phyloP scores from a whole-genome alignment of 305 asterid species.

The Andrographis paniculata region DNA sequence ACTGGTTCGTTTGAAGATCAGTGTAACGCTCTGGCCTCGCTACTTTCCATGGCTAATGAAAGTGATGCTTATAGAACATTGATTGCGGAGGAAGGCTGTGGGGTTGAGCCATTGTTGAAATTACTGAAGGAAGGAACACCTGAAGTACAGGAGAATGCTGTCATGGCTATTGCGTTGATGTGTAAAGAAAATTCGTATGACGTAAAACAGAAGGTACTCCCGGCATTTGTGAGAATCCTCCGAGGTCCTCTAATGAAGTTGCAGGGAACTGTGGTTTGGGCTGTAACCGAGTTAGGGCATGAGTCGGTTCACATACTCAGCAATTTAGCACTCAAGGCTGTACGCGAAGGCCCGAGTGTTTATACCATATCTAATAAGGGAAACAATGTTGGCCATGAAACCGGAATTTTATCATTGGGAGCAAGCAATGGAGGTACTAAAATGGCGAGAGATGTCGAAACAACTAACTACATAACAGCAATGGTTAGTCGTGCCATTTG shows the following conservation, averaged over 20 bases:
- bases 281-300: conserved; percentile 44
- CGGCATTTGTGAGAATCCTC: conserved; percentile 35
- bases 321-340: too few relatives aligned
- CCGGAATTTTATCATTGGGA: too few relatives aligned
- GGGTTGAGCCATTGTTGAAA: conserved; percentile 37
- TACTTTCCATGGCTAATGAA: conserved; percentile 34
- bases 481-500: too few relatives aligned
- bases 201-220: conserved; percentile 42
- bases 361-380: too few relatives aligned
- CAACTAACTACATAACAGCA: too few relatives aligned
- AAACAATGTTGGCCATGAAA: too few relatives aligned
- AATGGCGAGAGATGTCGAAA: too few relatives aligned
- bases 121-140: conserved; percentile 37
- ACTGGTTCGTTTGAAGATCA: conserved; percentile 37
- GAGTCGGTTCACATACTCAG: too few relatives aligned
- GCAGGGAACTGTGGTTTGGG: conserved; percentile 46
- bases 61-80: conserved; percentile 38
- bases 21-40: conserved; percentile 37
- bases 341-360: too few relatives aligned
- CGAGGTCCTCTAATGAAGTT: conserved; percentile 43
- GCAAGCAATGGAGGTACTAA: too few relatives aligned
- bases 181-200: conserved; percentile 43
- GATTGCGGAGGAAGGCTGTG: conserved; percentile 53
- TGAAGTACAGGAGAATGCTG: conserved; percentile 46
- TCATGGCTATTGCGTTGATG: conserved; percentile 40